A percentile compares a stretch with the other conserved stretches of the same genome.
These are phyloP conservation scores for Marasmius tenuissimus DNA, from an alignment of 1,284 basidiomycete species.

Conservation along the genomic window DNA sequence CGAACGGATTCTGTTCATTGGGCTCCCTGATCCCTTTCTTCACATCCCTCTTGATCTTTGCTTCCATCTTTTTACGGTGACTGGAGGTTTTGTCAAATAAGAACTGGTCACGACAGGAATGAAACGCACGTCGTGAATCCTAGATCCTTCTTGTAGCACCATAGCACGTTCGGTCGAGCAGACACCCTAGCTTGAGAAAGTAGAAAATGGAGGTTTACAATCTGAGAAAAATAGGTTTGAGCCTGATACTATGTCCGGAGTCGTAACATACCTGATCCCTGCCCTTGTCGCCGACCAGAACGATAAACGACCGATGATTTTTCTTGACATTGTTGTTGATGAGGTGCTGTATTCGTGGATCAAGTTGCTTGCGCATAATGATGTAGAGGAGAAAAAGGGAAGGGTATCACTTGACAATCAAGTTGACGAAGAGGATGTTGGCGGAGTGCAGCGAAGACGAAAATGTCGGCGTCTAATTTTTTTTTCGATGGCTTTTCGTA, in stretches of 20 bases:
- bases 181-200: conserved; percentile 89
- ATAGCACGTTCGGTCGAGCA: conserved; percentile 87
- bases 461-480: neutral
- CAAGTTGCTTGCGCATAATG: conserved; percentile 86
- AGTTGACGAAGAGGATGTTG: neutral
- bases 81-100: conserved; percentile 36
- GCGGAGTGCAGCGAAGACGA: neutral
- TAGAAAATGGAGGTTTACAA: conserved; percentile 95
- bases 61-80: conserved; percentile 95
- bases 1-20: conserved; percentile 96
- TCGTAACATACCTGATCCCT: conserved; percentile 59
- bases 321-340: conserved; percentile 93
- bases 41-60: conserved; percentile 92
- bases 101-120: conserved; percentile 5
- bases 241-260: neutral
- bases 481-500: neutral
- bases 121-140: conserved; percentile 83
- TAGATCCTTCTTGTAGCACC: conserved; percentile 98
- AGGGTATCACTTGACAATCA: neutral
- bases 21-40: conserved; percentile 93
- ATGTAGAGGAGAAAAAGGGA: conserved; percentile 4
- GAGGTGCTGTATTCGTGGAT: conserved; percentile 89
- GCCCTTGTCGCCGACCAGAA: conserved; percentile 94
- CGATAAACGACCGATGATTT: conserved; percentile 95
- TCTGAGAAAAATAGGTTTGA: conserved; percentile 43